Evolutionary conservation across 305 asterid genomes (phyloP), one percentile per base, ranked within the genome.

Genomic region (Fraxinus paxiana): DNA sequence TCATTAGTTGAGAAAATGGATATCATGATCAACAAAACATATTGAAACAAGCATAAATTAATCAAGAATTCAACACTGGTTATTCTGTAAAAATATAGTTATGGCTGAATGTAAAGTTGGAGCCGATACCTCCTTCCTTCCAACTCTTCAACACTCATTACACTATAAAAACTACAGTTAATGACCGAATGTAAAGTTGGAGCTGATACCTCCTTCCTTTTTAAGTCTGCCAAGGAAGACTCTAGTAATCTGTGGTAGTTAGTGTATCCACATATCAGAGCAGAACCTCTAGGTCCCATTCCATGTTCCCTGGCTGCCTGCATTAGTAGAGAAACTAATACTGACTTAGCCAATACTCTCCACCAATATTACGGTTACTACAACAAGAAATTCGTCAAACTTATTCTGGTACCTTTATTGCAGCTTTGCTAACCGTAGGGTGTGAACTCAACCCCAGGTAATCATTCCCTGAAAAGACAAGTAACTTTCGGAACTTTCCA

Each of bases 231-330:
- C 84, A 96, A 85, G 2, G 97, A 90, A 48, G 92, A 88, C 82
- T 96, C 99, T 76, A 96, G 87, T 73, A 86, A 73, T 83, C 99
- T 92, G 82, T 96, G 99, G 84, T 92, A 92, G 90, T 79, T 94
- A 7, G 99, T 94, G 86, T 96, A 96, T 30, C 99, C 99, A 86
- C 97, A 94, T 46, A 96, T 92, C 84, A 96, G 86, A 43, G 98
- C 98, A 86, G 99, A 94, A 75, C 99, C 98, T 87, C 98, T 88
- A 28, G 98, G 98, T 65, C 99, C 99, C 99, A 96, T 96, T 73
- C 99, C 99, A 82, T 96, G 95, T 75, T 88, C 91, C 78, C 78
- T 89, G 82, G 91, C 97, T 81, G 95, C 98, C 99, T 96, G 86
- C 82, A 80, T n/a, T 67, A 69, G 51, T 77, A 80, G 38, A 77